A percentile compares a stretch with the other conserved stretches of the same genome.
phyloP scores from a whole-genome alignment of 2,329 filamentous ascomycete species.

The Colletotrichum truncatum region DNA sequence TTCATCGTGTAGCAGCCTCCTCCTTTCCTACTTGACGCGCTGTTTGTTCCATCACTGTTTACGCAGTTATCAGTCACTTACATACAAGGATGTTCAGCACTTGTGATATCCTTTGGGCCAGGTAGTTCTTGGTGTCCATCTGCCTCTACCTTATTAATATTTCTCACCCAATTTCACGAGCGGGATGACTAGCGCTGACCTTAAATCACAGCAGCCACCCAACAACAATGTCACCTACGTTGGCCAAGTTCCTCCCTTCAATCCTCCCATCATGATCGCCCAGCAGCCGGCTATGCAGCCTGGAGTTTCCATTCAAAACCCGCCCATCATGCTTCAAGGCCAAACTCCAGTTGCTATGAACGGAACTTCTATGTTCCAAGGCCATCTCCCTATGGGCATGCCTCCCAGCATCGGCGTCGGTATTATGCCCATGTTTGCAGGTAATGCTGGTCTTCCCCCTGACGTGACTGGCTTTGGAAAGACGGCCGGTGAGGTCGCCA shows the following conservation, averaged over 20 bases:
- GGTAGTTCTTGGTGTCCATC: constrained; percentile 2
- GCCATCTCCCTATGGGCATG: constrained; percentile 16
- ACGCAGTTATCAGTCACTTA: constrained; percentile 41
- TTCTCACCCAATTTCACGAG: neutral
- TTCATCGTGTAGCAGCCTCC: constrained; percentile 1
- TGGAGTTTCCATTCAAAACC: constrained; percentile 2
- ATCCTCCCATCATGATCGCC: constrained; percentile 41
- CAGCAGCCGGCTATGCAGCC: constrained; percentile 44
- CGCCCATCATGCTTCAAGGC: constrained; percentile 41
- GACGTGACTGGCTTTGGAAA: constrained; percentile 63
- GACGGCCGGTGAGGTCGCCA: constrained; percentile 56
- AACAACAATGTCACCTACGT: constrained; percentile 36
- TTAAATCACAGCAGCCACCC: constrained; percentile 39
- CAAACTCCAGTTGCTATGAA: constrained; percentile 31
- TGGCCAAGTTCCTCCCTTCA: constrained; percentile 35
- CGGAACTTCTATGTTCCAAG: constrained; percentile 12
- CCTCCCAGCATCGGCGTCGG: constrained; percentile 1
- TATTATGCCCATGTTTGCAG: constrained; percentile 37
- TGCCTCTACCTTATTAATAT: neutral
- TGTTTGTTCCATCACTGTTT: constrained; percentile 45
- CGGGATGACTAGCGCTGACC: constrained; percentile 30
- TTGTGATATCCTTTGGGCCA: neutral
- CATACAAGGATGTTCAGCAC: neutral
- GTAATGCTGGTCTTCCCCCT: constrained; percentile 51
- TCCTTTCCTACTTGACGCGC: constrained; percentile 9